A percentile compares a stretch with the other conserved stretches of the same genome.
phyloP scores from a whole-genome alignment of 495 filamentous ascomycete species.

The Aspergillus bertholletiae region DNA sequence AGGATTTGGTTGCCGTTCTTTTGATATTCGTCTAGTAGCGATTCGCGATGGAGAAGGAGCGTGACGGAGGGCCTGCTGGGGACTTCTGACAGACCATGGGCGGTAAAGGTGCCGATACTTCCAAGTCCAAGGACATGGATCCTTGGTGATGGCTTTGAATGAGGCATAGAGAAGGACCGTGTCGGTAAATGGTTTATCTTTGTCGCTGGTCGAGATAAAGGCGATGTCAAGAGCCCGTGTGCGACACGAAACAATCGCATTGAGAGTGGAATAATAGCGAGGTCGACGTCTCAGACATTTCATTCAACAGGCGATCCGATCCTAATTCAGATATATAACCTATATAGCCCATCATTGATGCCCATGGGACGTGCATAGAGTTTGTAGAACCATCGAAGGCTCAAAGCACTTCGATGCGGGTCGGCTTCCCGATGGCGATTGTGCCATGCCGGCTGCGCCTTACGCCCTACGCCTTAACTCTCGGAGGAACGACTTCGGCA shows the following conservation, averaged over 20 bases:
- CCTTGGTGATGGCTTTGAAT: background rate
- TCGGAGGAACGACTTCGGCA: background rate
- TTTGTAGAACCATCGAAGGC: too few relatives aligned
- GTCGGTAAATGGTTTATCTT: background rate
- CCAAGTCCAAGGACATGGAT: slow-evolving; percentile 49
- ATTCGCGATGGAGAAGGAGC: slow-evolving; percentile 36
- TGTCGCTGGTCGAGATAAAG: background rate
- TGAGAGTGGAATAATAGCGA: background rate
- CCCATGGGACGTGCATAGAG: background rate
- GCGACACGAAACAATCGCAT: background rate
- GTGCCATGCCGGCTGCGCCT: too few relatives aligned
- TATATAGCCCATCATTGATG: background rate
- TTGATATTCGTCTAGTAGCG: slow-evolving; percentile 13
- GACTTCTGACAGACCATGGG: slow-evolving; percentile 42
- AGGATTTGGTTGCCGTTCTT: slow-evolving; percentile 2
- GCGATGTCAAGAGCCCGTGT: background rate
- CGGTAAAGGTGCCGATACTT: slow-evolving; percentile 47
- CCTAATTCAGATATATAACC: background rate
- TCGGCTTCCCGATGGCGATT: background rate
- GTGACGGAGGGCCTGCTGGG: slow-evolving; percentile 43
- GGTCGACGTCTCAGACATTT: background rate
- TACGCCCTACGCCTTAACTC: background rate
- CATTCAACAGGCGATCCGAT: background rate
- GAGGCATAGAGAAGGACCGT: background rate
- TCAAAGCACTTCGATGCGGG: too few relatives aligned